Base-by-base conservation (phyloP, 257 asterid species). In the Forsythia suspensa region DNA sequence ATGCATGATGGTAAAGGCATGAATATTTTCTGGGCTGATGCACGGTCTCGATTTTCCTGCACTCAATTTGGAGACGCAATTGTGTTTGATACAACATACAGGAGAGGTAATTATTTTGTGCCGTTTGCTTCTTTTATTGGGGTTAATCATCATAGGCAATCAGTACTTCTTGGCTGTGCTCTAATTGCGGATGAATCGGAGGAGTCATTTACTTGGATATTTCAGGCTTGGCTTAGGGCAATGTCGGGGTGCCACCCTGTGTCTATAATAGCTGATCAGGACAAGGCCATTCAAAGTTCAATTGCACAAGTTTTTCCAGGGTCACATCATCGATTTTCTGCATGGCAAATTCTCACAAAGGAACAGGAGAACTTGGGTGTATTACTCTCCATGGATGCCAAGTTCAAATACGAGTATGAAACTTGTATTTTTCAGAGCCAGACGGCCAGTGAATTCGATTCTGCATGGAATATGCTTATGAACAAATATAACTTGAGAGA, bases 101-200 rank as follows among this genome's bases (percentile, higher is more conserved):
- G 91, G 88, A 88, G 89, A 80, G 87, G 86, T 74, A 80, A 84
- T 80, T 88, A 86, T 83, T 81, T 77, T 2, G 88, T 91, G 82
- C 99, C 98, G 5, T 84, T 95, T 70, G 98, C 97, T 76, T 90
- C 94, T 4, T 95, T 95, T 68, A 76, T 95, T n/a, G 98, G 98
- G 67, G 91, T 95, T 20, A 95, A 95, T 82, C 99, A 95, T 81
- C 98, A 95, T 70, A 82, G 92, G 72, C 98, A 93, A 77, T 97
- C 98, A 0, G 97, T 93, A 41, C 95, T 95, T 66, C 97, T 95
- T 73, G 98, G 99, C 36, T 93, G 99, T 81, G 98, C 99, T 57
- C 78, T 95, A 76, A 76, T 95, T 36, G 98, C 97, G 3, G 97
- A 95, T 71, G 98, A 93, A 81, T 88, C 97, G 20, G 97, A 93